Evolutionary conservation across 148 eudicot genomes (phyloP).

Genomic region (Silene latifolia): DNA sequence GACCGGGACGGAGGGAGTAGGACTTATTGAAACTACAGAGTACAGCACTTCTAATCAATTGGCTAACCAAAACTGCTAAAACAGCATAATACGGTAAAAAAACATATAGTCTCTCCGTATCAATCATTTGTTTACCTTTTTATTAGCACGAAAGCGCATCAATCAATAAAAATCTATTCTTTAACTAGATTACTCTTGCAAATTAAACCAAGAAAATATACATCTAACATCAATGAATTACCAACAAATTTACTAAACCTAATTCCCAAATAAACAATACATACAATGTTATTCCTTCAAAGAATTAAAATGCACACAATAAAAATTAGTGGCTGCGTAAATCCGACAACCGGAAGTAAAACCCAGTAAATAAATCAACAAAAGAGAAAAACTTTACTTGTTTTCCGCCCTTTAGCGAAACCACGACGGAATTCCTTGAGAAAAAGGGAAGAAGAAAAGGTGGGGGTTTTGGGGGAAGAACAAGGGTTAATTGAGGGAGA

Average conservation of each 20-base stretch:
- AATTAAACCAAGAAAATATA: neutral
- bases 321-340: neutral
- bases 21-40: too few species aligned
- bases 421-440: slow-evolving; percentile 38
- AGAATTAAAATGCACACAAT: neutral
- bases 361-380: neutral
- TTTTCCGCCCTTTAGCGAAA: slow-evolving; percentile 73
- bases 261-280: neutral
- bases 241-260: neutral
- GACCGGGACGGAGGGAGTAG: too few species aligned
- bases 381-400: slow-evolving; percentile 32
- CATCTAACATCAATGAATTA: neutral
- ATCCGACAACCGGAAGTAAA: too few species aligned
- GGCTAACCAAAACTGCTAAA: too few species aligned
- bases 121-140: neutral
- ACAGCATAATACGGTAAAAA: too few species aligned
- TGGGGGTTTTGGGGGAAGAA: slow-evolving; percentile 16
- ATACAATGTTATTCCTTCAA: neutral
- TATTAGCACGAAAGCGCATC: too few species aligned
- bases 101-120: neutral
- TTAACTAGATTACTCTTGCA: neutral
- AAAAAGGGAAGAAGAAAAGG: slow-evolving; percentile 31
- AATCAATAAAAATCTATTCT: neutral
- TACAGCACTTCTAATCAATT: too few species aligned
- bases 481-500: slow-evolving; percentile 16